Conservation (phyloP, 192 early-diverging fungal species). For the Coemansia pectinata region DNA sequence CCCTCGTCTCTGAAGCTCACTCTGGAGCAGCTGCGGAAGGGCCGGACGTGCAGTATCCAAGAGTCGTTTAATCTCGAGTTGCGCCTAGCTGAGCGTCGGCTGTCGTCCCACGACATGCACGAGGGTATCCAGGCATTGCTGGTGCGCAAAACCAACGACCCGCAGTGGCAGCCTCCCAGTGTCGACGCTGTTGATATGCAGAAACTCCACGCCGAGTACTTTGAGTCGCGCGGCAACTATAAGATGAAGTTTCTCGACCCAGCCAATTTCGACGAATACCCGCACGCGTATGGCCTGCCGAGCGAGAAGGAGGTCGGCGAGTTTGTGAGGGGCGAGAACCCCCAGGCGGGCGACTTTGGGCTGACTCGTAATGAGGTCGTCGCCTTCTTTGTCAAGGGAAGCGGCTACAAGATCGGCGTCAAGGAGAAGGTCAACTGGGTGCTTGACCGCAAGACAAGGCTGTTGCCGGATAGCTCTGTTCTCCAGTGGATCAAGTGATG, state of each 20-base stretch:
- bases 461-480: constrained; percentile 11
- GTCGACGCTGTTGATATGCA: constrained; percentile 56
- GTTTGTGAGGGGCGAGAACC: constrained; percentile 65
- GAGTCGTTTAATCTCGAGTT: constrained; percentile 89
- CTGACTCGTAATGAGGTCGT: constrained; percentile 60
- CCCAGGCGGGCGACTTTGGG: constrained; percentile 62
- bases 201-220: constrained; percentile 60
- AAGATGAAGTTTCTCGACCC: constrained; percentile 38
- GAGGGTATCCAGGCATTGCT: constrained; percentile 86
- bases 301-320: constrained; percentile 64
- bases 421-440: constrained; percentile 63
- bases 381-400: constrained; percentile 62
- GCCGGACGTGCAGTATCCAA: constrained; percentile 65
- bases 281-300: constrained; percentile 66
- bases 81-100: constrained; percentile 72
- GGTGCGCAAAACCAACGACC: constrained; percentile 61
- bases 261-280: constrained; percentile 57
- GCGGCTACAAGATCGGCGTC: constrained; percentile 67
- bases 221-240: constrained; percentile 34
- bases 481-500: constrained; percentile 23
- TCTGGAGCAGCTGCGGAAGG: constrained; percentile 77
- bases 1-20: constrained; percentile 91
- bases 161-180: constrained; percentile 72
- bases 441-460: constrained; percentile 8
- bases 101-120: constrained; percentile 77